Percentiles rank a stretch among this genome's conserved stretches.
Evolutionary conservation across 352 stramenopile species (phyloP).

Genomic region (Phytophthora sojae): DNA sequence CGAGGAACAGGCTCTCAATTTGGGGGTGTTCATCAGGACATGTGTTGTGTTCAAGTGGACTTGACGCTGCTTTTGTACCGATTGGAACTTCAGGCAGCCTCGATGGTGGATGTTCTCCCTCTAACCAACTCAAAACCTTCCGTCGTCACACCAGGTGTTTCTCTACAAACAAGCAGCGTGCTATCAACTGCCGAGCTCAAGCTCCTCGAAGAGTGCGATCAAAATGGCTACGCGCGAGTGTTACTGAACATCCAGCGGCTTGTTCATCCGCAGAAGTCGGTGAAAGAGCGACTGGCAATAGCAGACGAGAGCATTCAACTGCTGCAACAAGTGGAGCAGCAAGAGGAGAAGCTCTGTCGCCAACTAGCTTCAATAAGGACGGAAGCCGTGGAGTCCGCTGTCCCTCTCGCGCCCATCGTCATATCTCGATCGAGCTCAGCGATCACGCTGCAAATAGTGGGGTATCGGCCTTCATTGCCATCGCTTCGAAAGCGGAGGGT

Average conservation of each 20-base stretch:
- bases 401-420: conserved; percentile 57
- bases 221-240: conserved; percentile 57
- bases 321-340: conserved; percentile 43
- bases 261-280: conserved; percentile 14
- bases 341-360: conserved; percentile 54
- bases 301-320: conserved; percentile 54
- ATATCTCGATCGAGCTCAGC: conserved; percentile 59
- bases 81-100: conserved; percentile 59
- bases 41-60: conserved; percentile 69
- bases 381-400: neutral
- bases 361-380: conserved; percentile 5
- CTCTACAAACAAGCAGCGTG: conserved; percentile 3
- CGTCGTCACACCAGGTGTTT: neutral
- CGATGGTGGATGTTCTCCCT: conserved; percentile 36
- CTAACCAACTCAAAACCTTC: conserved; percentile 15
- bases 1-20: conserved; percentile 64
- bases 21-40: conserved; percentile 55
- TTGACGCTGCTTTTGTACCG: conserved; percentile 59
- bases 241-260: conserved; percentile 62
- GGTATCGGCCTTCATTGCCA: conserved; percentile 39
- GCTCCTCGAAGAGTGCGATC: conserved; percentile 54
- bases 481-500: conserved; percentile 43
- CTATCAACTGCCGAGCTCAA: conserved; percentile 34
- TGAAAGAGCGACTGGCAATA: conserved; percentile 29
- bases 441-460: conserved; percentile 58